phyloP scores from a whole-genome alignment of 257 asterid species.

The Primulina tabacum region DNA sequence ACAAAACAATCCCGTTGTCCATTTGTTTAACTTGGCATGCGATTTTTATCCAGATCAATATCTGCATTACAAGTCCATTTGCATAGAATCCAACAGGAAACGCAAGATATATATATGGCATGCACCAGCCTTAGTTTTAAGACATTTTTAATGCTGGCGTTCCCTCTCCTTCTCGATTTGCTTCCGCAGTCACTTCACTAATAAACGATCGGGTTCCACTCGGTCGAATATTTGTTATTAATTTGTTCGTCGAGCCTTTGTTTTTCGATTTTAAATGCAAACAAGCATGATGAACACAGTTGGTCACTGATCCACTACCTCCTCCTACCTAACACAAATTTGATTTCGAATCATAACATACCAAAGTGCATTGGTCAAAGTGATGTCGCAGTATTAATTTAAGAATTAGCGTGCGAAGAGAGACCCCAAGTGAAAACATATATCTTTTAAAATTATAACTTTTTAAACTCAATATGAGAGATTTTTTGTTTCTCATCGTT shows the following conservation, averaged over 20 bases:
- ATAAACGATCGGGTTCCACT: no score
- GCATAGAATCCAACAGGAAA: neutral
- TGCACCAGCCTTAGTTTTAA: no score
- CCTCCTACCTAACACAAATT: slow-evolving; percentile 25
- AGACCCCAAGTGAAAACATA: slow-evolving; percentile 18
- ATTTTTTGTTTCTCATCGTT: no score
- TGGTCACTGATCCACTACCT: slow-evolving; percentile 18
- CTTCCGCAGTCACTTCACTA: no score
- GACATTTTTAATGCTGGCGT: no score
- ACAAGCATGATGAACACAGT: slow-evolving; percentile 6
- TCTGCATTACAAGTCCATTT: no score
- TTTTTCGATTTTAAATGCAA: neutral
- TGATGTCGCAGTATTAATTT: slow-evolving; percentile 32
- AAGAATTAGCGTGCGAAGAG: slow-evolving; percentile 12
- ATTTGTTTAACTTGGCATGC: neutral
- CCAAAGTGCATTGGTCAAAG: slow-evolving; percentile 35
- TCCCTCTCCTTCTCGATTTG: no score
- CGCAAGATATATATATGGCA: neutral
- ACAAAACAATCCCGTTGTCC: slow-evolving; percentile 25
- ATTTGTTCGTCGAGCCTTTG: no score
- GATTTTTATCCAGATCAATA: no score
- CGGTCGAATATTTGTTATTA: no score
- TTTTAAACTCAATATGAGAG: no score
- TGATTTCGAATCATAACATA: slow-evolving; percentile 8
- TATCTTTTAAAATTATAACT: no score